Percentiles rank a stretch among this genome's conserved stretches.
phyloP scores from a whole-genome alignment of 2,329 filamentous ascomycete genomes.

The Colletotrichum horii region DNA sequence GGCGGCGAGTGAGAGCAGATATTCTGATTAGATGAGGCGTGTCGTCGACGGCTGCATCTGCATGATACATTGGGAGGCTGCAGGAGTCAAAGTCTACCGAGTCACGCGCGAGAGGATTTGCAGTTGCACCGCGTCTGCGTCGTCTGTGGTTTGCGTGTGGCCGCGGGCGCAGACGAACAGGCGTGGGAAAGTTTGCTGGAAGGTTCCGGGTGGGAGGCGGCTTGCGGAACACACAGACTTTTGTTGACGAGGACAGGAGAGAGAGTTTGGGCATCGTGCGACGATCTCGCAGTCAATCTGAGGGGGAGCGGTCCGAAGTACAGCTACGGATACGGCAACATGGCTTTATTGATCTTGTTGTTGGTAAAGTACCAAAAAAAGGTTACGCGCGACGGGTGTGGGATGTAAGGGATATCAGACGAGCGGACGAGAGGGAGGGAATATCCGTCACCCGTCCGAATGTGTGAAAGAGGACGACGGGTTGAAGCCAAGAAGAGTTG shows the following conservation, averaged over 20 bases:
- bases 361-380: background rate
- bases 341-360: background rate
- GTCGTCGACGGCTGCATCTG: background rate
- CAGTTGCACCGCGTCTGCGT: background rate
- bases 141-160: background rate
- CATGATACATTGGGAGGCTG: slow-evolving; percentile 2
- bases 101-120: background rate
- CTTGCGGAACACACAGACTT: background rate
- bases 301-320: background rate
- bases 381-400: background rate
- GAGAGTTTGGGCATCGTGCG: background rate
- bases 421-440: background rate
- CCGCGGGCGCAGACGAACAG: background rate
- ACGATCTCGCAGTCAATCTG: background rate
- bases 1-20: background rate
- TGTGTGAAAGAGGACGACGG: background rate
- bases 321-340: background rate
- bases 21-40: background rate
- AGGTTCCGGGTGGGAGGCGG: background rate
- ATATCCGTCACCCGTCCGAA: background rate
- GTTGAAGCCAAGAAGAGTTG: background rate
- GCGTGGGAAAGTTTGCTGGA: slow-evolving; percentile 9
- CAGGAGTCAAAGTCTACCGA: slow-evolving; percentile 12
- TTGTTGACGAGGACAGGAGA: background rate
- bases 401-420: background rate